These are phyloP conservation scores for Helenozyma baotianmanensis DNA, from an alignment of 805 yeast genomes.

Conservation along the genomic window DNA sequence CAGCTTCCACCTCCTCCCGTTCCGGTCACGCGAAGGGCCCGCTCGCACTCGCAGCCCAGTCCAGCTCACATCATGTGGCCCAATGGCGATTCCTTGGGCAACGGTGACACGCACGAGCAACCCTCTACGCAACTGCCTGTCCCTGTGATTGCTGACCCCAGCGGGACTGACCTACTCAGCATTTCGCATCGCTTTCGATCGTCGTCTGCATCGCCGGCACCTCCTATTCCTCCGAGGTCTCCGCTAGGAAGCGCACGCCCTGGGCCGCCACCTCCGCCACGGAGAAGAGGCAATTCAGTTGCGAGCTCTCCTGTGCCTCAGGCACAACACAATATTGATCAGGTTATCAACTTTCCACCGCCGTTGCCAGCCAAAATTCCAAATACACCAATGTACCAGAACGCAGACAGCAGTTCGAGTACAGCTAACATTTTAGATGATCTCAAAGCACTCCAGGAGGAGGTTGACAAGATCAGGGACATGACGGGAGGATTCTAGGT, in stretches of 20 bases:
- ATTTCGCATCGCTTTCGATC: slow-evolving; percentile 1
- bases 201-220: slow-evolving; percentile 6
- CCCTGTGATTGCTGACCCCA: no score
- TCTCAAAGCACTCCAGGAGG: slow-evolving; percentile 61
- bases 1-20: slow-evolving; percentile 27
- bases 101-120: no score
- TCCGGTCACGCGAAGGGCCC: slow-evolving; percentile 34
- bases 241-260: slow-evolving; percentile 11
- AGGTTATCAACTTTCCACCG: slow-evolving; percentile 3
- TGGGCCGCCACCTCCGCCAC: slow-evolving; percentile 40
- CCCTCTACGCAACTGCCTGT: neutral
- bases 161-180: neutral
- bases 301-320: slow-evolving; percentile 6
- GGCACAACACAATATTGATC: neutral
- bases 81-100: no score
- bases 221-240: slow-evolving; percentile 24
- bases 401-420: slow-evolving; percentile 17
- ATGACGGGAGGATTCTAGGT: slow-evolving; percentile 41
- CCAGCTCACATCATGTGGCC: slow-evolving; percentile 4
- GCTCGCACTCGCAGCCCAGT: slow-evolving; percentile 30
- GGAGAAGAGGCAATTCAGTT: slow-evolving; percentile 24
- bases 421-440: slow-evolving; percentile 58
- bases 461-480: slow-evolving; percentile 54
- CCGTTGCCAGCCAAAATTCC: slow-evolving; percentile 18
- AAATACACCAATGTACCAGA: slow-evolving; percentile 14